A percentile compares a stretch with the other conserved stretches of the same genome.
Evolutionary conservation across 163 green algal genomes (phyloP).

Genomic region (Scenedesmus sp.): DNA sequence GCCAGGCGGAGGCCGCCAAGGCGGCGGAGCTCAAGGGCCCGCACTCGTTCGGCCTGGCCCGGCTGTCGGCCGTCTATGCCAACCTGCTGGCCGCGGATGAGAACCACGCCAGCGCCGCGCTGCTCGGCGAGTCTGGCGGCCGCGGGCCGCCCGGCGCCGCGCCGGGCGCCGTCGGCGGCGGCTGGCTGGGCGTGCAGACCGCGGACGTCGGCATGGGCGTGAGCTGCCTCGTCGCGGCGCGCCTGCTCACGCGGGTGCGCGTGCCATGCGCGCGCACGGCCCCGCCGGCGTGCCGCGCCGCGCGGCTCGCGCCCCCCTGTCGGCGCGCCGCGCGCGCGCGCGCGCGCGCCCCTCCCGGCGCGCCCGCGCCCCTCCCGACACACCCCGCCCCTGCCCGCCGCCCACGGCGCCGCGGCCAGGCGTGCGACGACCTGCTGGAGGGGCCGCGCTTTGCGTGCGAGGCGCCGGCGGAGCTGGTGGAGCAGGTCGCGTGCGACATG

Average conservation of each 20-base stretch:
- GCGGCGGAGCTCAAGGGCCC: constrained; percentile 36
- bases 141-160: background rate
- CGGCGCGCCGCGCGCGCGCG: too few relatives aligned
- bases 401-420: background rate
- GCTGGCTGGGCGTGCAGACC: constrained; percentile 16
- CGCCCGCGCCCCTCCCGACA: too few relatives aligned
- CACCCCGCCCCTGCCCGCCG: too few relatives aligned
- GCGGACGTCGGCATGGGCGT: constrained; percentile 31
- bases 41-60: constrained; percentile 38
- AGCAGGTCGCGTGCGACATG: constrained; percentile 26
- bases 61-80: constrained; percentile 33
- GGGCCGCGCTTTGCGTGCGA: constrained; percentile 40
- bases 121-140: background rate
- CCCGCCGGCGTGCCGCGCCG: too few relatives aligned
- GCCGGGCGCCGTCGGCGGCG: constrained; percentile 5
- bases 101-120: background rate
- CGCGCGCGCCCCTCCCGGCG: too few relatives aligned
- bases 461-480: constrained; percentile 27
- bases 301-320: too few relatives aligned
- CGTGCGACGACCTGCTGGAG: constrained; percentile 39
- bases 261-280: too few relatives aligned
- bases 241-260: constrained; percentile 28
- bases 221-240: constrained; percentile 17
- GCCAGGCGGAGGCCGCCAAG: constrained; percentile 39
- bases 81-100: constrained; percentile 35